These are phyloP conservation scores for Abelmoschus esculentus DNA, from an alignment of 345 rosid genomes.

Conservation along the genomic window DNA sequence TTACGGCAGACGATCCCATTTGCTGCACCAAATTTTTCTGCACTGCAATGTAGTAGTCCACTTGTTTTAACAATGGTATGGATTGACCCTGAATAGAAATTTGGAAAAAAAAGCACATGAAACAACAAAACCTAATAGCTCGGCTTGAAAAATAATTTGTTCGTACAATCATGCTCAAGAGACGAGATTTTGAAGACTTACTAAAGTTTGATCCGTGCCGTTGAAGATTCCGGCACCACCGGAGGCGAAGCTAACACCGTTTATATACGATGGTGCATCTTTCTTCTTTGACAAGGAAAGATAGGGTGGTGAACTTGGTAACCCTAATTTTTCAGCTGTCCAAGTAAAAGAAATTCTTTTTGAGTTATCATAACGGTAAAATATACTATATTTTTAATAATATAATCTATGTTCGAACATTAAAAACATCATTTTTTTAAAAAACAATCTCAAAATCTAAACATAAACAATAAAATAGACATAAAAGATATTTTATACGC, in stretches of 20 bases:
- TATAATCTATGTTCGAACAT: too few relatives aligned
- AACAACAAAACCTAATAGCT: not conserved
- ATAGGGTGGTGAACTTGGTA: constrained; percentile 55
- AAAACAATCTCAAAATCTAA: too few relatives aligned
- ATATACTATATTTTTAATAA: too few relatives aligned
- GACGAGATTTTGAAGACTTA: constrained; percentile 18
- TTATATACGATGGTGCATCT: constrained; percentile 14
- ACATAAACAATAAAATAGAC: not conserved
- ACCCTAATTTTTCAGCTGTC: constrained; percentile 57
- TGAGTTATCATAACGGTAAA: too few relatives aligned
- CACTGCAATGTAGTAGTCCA: constrained; percentile 32
- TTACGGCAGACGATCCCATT: constrained; percentile 29
- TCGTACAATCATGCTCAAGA: not conserved
- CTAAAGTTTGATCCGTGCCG: constrained; percentile 33
- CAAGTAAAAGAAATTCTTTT: too few relatives aligned
- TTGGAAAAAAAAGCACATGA: not conserved
- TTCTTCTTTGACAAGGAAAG: constrained; percentile 28
- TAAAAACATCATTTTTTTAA: too few relatives aligned
- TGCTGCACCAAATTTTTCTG: constrained; percentile 16
- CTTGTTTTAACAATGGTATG: constrained; percentile 46
- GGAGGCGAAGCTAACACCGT: constrained; percentile 62
- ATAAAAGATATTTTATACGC: too few relatives aligned
- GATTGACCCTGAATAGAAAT: constrained; percentile 27
- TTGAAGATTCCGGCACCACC: constrained; percentile 65
- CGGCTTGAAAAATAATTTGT: too few relatives aligned